Evolutionary conservation across 768 basidiomycete genomes (phyloP).

Genomic region (Agaricus blazei): DNA sequence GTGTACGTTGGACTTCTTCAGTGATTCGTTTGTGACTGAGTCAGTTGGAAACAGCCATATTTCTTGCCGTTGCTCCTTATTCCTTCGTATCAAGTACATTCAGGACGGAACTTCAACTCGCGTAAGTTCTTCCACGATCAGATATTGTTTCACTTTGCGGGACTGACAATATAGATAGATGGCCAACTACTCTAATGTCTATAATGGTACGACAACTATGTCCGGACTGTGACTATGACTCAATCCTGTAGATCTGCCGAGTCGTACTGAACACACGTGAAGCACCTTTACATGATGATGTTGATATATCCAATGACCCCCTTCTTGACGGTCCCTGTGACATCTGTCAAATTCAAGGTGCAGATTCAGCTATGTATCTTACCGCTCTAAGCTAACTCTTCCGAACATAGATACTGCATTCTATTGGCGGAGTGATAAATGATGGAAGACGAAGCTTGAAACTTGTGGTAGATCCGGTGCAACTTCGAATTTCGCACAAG

Average conservation of each 20-base stretch:
- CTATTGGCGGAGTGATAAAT: no score
- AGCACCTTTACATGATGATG: neutral
- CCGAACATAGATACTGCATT: no score
- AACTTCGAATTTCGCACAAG: no score
- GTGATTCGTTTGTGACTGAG: neutral
- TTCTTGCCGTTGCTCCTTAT: neutral
- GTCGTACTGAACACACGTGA: constrained; percentile 8
- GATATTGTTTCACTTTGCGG: neutral
- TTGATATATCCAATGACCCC: neutral
- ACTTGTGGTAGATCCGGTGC: no score
- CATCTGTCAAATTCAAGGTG: no score
- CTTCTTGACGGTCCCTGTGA: no score
- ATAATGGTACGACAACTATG: neutral
- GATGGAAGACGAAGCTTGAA: no score
- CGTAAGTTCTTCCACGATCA: neutral
- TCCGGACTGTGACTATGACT: no score
- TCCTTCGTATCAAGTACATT: neutral
- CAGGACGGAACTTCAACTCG: no score
- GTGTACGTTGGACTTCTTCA: neutral
- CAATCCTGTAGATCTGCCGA: constrained; percentile 2
- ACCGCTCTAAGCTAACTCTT: no score
- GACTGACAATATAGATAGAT: neutral
- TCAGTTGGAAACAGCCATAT: neutral
- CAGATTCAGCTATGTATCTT: no score
- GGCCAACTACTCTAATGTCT: neutral